Conservation (phyloP, 257 asterid genomes). For the Solanum stenotomum region DNA sequence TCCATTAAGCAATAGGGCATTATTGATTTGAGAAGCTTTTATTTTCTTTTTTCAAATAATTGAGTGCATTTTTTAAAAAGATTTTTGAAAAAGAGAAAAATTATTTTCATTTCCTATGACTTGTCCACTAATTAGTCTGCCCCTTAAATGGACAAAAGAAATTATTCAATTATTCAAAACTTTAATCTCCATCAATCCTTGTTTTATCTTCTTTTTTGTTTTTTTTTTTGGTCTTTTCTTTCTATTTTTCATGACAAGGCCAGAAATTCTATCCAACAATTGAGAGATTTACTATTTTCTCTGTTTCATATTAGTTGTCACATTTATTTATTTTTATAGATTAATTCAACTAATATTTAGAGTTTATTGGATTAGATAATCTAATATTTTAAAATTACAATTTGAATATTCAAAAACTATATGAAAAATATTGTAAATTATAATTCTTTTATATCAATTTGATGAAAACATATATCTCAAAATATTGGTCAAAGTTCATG, state of each 20-base stretch:
- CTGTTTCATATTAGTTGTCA: neutral
- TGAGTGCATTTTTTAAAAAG: neutral
- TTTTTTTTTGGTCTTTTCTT: neutral
- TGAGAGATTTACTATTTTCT: neutral
- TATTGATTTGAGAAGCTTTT: neutral
- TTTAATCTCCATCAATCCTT: neutral
- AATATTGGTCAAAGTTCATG: neutral
- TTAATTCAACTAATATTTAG: neutral
- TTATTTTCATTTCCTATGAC: neutral
- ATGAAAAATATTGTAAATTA: neutral
- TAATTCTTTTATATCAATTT: neutral
- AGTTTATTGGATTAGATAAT: neutral
- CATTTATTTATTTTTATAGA: rapidly evolving
- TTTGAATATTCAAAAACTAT: neutral
- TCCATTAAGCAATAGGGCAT: neutral
- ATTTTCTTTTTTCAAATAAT: neutral
- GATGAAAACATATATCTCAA: neutral
- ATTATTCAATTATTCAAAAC: neutral
- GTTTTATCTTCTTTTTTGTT: neutral
- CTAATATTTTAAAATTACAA: neutral
- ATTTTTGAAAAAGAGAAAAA: neutral
- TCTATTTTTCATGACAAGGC: neutral
- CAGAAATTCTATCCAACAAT: neutral
- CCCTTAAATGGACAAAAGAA: neutral
- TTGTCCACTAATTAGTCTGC: neutral